A percentile compares a stretch with the other conserved stretches of the same genome.
Evolutionary conservation across 2,329 filamentous ascomycete genomes (phyloP).

Genomic region (Ophiostoma himal-ulmi): DNA sequence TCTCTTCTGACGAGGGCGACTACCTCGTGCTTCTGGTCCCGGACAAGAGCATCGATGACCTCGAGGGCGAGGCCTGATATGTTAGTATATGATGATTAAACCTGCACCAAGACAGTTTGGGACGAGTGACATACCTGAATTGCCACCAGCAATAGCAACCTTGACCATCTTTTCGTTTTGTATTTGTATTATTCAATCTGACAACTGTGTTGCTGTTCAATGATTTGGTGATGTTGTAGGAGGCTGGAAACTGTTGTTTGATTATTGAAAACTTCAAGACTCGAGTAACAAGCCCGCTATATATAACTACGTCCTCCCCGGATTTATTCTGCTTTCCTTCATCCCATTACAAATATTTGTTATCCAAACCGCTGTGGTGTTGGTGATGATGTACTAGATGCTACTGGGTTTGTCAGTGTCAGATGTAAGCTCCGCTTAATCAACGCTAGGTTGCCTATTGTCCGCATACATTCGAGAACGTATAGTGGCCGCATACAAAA

Average conservation of each 20-base stretch:
- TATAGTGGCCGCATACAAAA: conserved; percentile 2
- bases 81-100: not conserved
- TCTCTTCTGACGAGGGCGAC: conserved; percentile 17
- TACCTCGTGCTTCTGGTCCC: conserved; percentile 18
- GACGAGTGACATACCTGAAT: not conserved
- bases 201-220: no score
- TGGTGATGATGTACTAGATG: not conserved
- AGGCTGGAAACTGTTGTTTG: not conserved
- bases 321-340: not conserved
- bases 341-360: not conserved
- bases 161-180: not conserved
- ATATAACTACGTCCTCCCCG: not conserved
- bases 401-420: not conserved
- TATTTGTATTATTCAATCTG: not conserved
- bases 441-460: not conserved
- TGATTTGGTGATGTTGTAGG: not conserved
- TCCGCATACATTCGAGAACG: not conserved
- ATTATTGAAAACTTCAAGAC: not conserved
- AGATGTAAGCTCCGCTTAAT: not conserved
- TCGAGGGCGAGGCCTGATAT: conserved; percentile 18
- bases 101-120: not conserved
- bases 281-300: not conserved
- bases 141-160: not conserved
- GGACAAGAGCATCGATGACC: conserved; percentile 18
- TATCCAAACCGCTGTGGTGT: not conserved